Evolutionary conservation across 2,329 filamentous ascomycete genomes (phyloP), one percentile per base, ranked within the genome.

Genomic region (Phaeoacremonium minimum): DNA sequence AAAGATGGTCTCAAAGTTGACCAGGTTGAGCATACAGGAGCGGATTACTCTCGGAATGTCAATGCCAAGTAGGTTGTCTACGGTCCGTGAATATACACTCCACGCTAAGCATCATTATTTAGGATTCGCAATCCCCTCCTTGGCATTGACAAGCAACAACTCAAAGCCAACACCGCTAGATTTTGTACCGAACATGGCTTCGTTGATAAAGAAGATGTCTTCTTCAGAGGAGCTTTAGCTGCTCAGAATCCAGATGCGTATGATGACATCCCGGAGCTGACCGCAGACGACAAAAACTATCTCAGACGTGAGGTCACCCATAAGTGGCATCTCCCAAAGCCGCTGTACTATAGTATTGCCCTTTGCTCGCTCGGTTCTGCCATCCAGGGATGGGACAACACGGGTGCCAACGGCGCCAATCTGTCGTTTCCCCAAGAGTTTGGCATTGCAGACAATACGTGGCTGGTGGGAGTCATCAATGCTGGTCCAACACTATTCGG

Each of bases 151-250:
- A 59, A 54, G 43, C 65, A 58, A 32, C 55, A 62, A 46, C 67
- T 81, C 7, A 58, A 80, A 37, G 53, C 55, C 22, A 64, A 79
- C 33, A 80, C 81, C 20, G 69, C 79, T 36, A 63, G 66, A 14
- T 87, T 85, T 50, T 81, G 79, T 30, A 61, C 64, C 9, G 62
- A 71, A 32, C 75, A 83, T 46, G 69, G 69, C 20, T 66, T 89
- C 16, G 57, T 63, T 2, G 74, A 83, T 35, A 69, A 83, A 45
- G 60, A 77, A 2, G 61, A 64, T 4, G 53, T 83, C n/a, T 67
- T 89, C 36, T 68, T 74, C 33, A 83, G 81, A 50, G 86, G 84
- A 18, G 87, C 85, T 4, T 66, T 90, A 8, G 73, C 89, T n/a
- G 86, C 86, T 3, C 83, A 87, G 55, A 77, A 82, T 46, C 84